A percentile compares a stretch with the other conserved stretches of the same genome.
Evolutionary conservation across 2,329 filamentous ascomycete species (phyloP).

Genomic region (Emydomyces testavorans): DNA sequence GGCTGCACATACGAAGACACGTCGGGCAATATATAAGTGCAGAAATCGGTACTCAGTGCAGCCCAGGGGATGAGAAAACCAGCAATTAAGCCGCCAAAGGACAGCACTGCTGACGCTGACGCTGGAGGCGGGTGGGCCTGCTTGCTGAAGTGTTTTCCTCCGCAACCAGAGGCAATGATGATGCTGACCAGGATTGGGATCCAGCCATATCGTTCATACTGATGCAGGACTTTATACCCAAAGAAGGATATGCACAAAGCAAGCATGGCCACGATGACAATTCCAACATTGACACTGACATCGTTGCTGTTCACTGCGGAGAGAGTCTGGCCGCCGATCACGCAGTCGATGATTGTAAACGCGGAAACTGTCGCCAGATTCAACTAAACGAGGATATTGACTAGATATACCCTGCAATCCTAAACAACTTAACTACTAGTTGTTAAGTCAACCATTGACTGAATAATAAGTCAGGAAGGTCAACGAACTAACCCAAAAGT

Average conservation of each 20-base stretch:
- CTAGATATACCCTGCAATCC: conserved; percentile 13
- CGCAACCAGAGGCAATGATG: conserved; percentile 18
- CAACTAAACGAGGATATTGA: conserved; percentile 51
- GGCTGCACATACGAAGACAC: conserved; percentile 12
- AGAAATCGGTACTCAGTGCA: conserved; percentile 16
- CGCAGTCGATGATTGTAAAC: conserved; percentile 52
- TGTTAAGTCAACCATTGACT: background rate
- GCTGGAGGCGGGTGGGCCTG: conserved; percentile 10
- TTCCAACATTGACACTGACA: conserved; percentile 34
- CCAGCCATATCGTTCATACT: conserved; percentile 48
- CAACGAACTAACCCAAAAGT: conserved; percentile 20
- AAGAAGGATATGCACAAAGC: conserved; percentile 55
- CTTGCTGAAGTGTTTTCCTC: conserved; percentile 17
- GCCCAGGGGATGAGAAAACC: conserved; percentile 22
- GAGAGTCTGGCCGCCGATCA: conserved; percentile 57
- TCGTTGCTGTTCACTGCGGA: conserved; percentile 49
- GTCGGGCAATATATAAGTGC: conserved; percentile 16
- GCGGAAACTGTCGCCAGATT: conserved; percentile 53
- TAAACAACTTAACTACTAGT: background rate
- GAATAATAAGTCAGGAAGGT: background rate
- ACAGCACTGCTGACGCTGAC: conserved; percentile 16
- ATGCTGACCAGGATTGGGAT: conserved; percentile 18
- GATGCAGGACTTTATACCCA: conserved; percentile 56
- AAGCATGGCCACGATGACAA: conserved; percentile 52
- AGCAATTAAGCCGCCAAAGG: conserved; percentile 20